Base-by-base conservation (phyloP, 305 asterid genomes). In the Fraxinus paxiana region DNA sequence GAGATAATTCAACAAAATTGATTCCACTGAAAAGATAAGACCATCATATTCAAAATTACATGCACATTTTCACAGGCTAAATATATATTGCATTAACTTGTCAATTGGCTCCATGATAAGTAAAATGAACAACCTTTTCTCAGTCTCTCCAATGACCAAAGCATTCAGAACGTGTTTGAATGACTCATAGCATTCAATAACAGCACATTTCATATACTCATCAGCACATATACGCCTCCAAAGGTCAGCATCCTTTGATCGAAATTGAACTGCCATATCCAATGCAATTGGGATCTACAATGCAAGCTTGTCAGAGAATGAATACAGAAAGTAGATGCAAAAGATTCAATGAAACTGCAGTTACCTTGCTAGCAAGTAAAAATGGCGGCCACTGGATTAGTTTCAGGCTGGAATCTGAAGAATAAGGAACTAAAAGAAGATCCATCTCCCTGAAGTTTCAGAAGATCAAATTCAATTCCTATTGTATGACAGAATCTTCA, bases 341-440 rank as follows among this genome's bases (percentile, higher is more conserved):
- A 75, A 74, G 83, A 59, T 51, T 51, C 81, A 83, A 82, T 81
- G 75, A 76, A 83, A 83, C 69, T 5, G 67, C 38, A 38, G 76
- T 31, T 83, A 93, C 98, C 98, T 96, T 96, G 97, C 98, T 92
- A 83, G 99, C 98, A 76, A 96, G 98, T 85, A 96, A 89, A 89
- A 96, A 94, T 2, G 98, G 99, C 79, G 99, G 99, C 99, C 99
- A 96, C 83, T 96, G 99, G 77, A 96, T 92, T 79, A 90, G 86
- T 83, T 94, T 93, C 30, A 94, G 87, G 86, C 94, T 88, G 46
- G 97, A 92, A 88, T 96, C 99, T 34, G 97, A 96, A 80, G 98
- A 90, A 88, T 96, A 92, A 67, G 99, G 99, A 87, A 94, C 99
- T 75, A 96, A 92, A 80, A 96, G 94, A 88, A 96, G 92, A 88